phyloP scores from a whole-genome alignment of 176 grass and related monocot genomes.

The Oryza glumipatula region DNA sequence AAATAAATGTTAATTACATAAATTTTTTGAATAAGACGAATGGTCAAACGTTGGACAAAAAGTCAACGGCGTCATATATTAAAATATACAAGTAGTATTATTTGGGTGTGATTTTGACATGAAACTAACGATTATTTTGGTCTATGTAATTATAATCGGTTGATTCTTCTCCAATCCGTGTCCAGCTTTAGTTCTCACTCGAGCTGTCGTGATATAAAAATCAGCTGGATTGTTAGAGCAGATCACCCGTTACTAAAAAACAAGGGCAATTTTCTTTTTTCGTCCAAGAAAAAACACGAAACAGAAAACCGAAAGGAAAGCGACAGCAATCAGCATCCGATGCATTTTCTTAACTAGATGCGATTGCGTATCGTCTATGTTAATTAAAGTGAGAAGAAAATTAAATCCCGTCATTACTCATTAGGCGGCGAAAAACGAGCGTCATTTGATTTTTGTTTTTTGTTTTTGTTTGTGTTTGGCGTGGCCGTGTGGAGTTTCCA shows the following conservation, averaged over 20 bases:
- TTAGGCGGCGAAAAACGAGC: slow-evolving; percentile 3
- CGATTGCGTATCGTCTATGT: background rate
- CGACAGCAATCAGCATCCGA: background rate
- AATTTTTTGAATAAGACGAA: too few relatives aligned
- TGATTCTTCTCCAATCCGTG: background rate
- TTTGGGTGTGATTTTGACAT: background rate
- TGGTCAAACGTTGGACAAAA: too few relatives aligned
- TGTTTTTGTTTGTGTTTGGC: background rate
- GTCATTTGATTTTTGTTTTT: background rate
- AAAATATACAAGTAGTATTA: background rate
- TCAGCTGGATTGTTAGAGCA: background rate
- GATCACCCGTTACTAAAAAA: background rate
- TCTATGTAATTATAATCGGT: background rate
- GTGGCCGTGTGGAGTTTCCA: background rate
- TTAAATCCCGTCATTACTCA: background rate
- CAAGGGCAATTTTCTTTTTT: background rate
- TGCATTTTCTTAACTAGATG: background rate
- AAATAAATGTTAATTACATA: too few relatives aligned
- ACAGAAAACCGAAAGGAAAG: background rate
- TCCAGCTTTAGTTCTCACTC: background rate
- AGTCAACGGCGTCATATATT: too few relatives aligned
- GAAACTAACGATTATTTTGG: background rate
- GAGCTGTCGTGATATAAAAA: background rate
- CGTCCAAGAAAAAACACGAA: background rate
- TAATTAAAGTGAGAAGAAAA: background rate